Evolutionary conservation across 352 stramenopile genomes (phyloP).

Genomic region (Peronosclerospora sorghi): DNA sequence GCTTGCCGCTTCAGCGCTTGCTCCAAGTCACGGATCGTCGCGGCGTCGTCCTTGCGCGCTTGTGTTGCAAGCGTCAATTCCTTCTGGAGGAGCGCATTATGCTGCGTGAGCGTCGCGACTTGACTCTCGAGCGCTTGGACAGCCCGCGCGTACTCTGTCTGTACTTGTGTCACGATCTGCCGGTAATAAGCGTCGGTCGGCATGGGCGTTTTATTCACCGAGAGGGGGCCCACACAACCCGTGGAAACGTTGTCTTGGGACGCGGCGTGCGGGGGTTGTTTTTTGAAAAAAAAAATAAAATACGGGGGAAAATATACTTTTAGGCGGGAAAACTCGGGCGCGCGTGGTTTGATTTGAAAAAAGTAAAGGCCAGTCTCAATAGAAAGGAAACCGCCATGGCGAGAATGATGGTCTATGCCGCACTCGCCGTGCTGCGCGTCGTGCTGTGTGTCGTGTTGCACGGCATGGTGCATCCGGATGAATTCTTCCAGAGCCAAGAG

Average conservation of each 20-base stretch:
- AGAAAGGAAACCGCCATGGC: background rate
- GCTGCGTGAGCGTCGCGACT: slow-evolving; percentile 26
- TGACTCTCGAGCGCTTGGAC: slow-evolving; percentile 50
- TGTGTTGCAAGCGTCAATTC: slow-evolving; percentile 11
- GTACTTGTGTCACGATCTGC: slow-evolving; percentile 41
- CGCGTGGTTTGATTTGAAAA: background rate
- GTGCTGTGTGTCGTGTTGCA: slow-evolving; percentile 19
- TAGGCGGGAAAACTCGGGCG: slow-evolving; percentile 10
- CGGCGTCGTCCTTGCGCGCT: slow-evolving; percentile 3
- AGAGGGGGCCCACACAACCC: background rate
- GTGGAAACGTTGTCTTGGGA: background rate
- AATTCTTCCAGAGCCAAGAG: slow-evolving; percentile 85
- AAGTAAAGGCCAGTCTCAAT: too few relatives aligned
- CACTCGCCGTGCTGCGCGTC: slow-evolving; percentile 34
- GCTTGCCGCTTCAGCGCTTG: slow-evolving; percentile 14
- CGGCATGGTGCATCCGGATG: slow-evolving; percentile 68
- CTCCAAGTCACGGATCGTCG: slow-evolving; percentile 11
- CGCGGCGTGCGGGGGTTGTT: background rate
- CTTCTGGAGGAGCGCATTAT: slow-evolving; percentile 36
- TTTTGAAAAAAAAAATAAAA: background rate
- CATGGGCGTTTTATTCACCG: too few relatives aligned
- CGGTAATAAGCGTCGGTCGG: slow-evolving; percentile 42
- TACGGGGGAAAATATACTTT: too few relatives aligned
- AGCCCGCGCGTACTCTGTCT: slow-evolving; percentile 45
- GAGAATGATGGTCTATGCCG: slow-evolving; percentile 14